These are phyloP conservation scores for Arthromyces matolae DNA, from an alignment of 768 basidiomycete genomes.

Conservation along the genomic window DNA sequence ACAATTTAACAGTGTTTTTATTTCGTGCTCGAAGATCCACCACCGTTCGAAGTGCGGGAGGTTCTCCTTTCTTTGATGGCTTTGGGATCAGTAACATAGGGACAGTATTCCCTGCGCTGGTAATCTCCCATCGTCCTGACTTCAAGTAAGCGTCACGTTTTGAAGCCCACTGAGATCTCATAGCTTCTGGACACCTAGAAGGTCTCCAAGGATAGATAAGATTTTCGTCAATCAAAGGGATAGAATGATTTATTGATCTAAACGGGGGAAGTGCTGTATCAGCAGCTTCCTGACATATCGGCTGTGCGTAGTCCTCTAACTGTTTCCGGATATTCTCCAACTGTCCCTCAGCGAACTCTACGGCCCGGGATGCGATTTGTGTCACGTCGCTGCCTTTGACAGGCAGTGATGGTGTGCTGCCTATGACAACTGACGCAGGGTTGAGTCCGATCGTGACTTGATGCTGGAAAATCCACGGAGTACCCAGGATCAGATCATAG, in stretches of 20 bases:
- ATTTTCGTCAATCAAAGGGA: conserved; percentile 31
- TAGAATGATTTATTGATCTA: conserved; percentile 36
- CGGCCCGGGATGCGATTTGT: conserved; percentile 6
- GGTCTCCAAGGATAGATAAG: conserved; percentile 29
- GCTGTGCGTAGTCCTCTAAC: conserved; percentile 21
- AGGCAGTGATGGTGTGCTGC: conserved; percentile 17
- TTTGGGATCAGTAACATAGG: conserved; percentile 33
- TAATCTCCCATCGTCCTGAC: too few species aligned
- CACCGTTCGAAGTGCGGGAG: conserved; percentile 23
- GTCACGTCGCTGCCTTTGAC: conserved; percentile 15
- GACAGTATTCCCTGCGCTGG: conserved; percentile 27
- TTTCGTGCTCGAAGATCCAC: conserved; percentile 32
- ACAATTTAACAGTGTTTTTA: conserved; percentile 30
- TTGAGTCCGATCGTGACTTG: conserved; percentile 22
- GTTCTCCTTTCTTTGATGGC: conserved; percentile 6
- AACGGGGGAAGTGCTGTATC: conserved; percentile 34
- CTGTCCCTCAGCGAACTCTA: conserved; percentile 9
- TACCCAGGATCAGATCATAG: conserved; percentile 40
- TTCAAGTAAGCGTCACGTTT: conserved; percentile 29
- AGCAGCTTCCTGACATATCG: conserved; percentile 22
- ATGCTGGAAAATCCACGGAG: conserved; percentile 34
- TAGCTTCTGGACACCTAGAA: conserved; percentile 35
- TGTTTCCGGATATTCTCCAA: conserved; percentile 13
- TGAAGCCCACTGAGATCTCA: conserved; percentile 26
- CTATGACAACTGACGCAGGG: conserved; percentile 20